Evolutionary conservation across 2,329 filamentous ascomycete species (phyloP).

Genomic region (Pseudocercospora crystallina): DNA sequence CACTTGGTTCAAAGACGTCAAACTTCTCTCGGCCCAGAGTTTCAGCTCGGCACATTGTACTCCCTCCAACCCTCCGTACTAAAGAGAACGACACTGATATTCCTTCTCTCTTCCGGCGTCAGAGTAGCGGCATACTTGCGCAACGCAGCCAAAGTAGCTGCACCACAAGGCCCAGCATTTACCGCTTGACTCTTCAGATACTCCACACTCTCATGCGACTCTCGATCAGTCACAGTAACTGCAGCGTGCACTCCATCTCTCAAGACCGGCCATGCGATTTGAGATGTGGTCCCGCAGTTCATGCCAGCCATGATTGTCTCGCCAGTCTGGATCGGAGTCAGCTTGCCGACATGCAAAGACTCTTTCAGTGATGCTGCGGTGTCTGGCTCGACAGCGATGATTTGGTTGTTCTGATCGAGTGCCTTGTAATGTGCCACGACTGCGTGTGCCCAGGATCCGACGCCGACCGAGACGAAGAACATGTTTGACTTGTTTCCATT

Average conservation of each 20-base stretch:
- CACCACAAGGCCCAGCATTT: conserved; percentile 62
- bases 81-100: conserved; percentile 64
- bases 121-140: conserved; percentile 40
- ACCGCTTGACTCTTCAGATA: conserved; percentile 53
- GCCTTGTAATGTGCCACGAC: conserved; percentile 66
- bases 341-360: conserved; percentile 52
- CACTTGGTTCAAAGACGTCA: too few species aligned
- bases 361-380: conserved; percentile 60
- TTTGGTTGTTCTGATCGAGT: conserved; percentile 26
- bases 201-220: conserved; percentile 60
- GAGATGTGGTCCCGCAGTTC: conserved; percentile 69
- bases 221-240: conserved; percentile 60
- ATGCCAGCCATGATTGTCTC: conserved; percentile 73
- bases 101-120: conserved; percentile 41
- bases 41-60: conserved; percentile 44
- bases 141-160: conserved; percentile 59
- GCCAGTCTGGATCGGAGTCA: conserved; percentile 54
- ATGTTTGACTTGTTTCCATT: conserved; percentile 44
- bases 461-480: conserved; percentile 67
- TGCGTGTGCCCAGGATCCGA: conserved; percentile 70
- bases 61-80: conserved; percentile 64
- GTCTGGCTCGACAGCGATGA: conserved; percentile 71
- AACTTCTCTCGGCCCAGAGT: too few species aligned
- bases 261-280: conserved; percentile 64
- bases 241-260: conserved; percentile 59